phyloP scores from a whole-genome alignment of 805 yeast genomes.

The Zygosaccharomyces rouxii region DNA sequence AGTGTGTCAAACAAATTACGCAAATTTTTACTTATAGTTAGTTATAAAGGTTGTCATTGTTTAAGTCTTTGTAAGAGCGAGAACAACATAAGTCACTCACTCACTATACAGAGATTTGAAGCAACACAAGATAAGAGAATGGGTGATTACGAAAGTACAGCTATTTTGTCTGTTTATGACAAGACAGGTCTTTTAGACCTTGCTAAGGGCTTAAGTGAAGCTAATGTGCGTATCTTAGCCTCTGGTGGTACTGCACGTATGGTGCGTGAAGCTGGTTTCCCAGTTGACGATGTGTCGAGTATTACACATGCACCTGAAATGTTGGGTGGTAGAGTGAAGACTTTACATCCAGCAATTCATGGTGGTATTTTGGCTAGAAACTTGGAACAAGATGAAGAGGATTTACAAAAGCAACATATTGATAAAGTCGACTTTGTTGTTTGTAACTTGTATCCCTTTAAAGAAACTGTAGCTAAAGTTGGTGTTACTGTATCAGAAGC shows the following conservation, averaged over 20 bases:
- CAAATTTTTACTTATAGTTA: not conserved
- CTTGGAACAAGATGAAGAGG: conserved; percentile 84
- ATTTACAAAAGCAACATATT: conserved; percentile 82
- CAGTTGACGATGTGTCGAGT: conserved; percentile 90
- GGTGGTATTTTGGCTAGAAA: conserved; percentile 96
- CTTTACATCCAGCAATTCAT: conserved; percentile 97
- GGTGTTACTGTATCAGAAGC: conserved; percentile 96
- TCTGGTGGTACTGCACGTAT: conserved; percentile 96
- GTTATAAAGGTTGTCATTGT: not conserved
- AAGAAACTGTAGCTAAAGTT: conserved; percentile 92
- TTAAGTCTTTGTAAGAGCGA: too few species aligned
- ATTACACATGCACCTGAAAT: conserved; percentile 99
- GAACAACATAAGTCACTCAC: not conserved
- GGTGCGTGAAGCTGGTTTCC: conserved; percentile 96
- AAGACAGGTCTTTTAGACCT: conserved; percentile 94
- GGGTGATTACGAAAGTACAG: conserved; percentile 60
- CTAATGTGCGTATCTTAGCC: conserved; percentile 87
- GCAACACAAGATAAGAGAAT: conserved; percentile 2
- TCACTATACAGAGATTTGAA: too few species aligned
- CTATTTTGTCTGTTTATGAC: conserved; percentile 94
- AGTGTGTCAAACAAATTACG: conserved; percentile 1
- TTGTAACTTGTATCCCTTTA: conserved; percentile 96
- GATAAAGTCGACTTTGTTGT: conserved; percentile 96
- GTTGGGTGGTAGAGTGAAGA: conserved; percentile 98
- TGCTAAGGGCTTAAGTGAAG: conserved; percentile 88